Evolutionary conservation across 2,329 filamentous ascomycete species (phyloP), one percentile per base, ranked within the genome.

Genomic region (Sclerotinia spermophila): DNA sequence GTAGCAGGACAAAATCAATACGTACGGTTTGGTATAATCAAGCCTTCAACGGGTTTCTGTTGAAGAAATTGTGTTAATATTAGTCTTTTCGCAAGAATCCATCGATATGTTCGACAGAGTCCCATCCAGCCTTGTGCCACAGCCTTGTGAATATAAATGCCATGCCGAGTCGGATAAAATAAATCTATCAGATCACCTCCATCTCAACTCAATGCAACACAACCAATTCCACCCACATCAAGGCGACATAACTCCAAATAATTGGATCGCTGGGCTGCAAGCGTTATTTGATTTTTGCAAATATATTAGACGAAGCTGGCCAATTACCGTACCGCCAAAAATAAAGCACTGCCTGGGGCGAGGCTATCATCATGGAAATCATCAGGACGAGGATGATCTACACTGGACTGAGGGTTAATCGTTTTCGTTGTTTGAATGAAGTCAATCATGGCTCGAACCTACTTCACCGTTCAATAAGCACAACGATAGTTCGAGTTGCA

Each of bases 71-170:
- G 27, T 53, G 8, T 53, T 27, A 30, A 40, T 53, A 21, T 35
- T 11, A 24, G 42, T 27, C 60, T 17, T n/a, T 8, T 45, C 27
- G 15, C 5, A 38, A 64, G 7, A n/a, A 64, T 64, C 21, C 44
- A 64, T 27, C 7, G 48, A 24, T 19, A 53, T 30, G 45, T 24
- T 40, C 7, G 15, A 40, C 15, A 15, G 21, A 66, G 27, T 30
- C 4, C 17, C 13, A 24, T 53, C 35, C 38, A 69, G 68, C 68
- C 68, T 69, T 35, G 55, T 24, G 53, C 6, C 48, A 40, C 38
- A 66, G 68, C 59, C 59, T 66, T 69, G 60, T 44, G 30, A 48
- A 38, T n/a, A n/a, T n/a, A n/a, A n/a, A n/a, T n/a, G n/a, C n/a
- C n/a, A n/a, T 48, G 30, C 66, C 40, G 40, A 60, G 38, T 15